These are phyloP conservation scores for Eustoma russellianum DNA, from an alignment of 257 asterid genomes.

Conservation along the genomic window DNA sequence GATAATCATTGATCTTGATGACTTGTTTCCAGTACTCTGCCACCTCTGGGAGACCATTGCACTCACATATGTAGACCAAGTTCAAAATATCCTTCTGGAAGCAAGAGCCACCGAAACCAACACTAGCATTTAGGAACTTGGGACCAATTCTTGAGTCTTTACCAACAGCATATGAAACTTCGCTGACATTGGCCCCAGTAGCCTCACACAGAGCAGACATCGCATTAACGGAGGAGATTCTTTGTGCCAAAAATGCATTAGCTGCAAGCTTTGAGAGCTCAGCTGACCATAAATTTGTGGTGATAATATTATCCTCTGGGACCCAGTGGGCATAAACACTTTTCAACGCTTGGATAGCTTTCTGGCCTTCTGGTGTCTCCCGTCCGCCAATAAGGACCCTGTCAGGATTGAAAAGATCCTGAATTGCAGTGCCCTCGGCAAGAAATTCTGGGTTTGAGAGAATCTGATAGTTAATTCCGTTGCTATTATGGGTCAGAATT, in stretches of 20 bases:
- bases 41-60: conserved; percentile 81
- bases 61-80: conserved; percentile 80
- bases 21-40: conserved; percentile 91
- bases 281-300: conserved; percentile 86
- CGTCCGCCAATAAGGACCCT: conserved; percentile 87
- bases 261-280: conserved; percentile 94
- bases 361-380: conserved; percentile 73
- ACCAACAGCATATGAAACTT: conserved; percentile 72
- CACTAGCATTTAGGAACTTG: conserved; percentile 78
- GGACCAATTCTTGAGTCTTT: conserved; percentile 73
- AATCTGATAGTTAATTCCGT: conserved; percentile 68
- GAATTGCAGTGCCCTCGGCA: conserved; percentile 81
- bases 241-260: conserved; percentile 86
- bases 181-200: conserved; percentile 72
- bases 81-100: conserved; percentile 86
- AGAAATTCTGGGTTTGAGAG: conserved; percentile 86
- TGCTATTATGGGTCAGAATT: conserved; percentile 75
- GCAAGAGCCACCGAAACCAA: conserved; percentile 88
- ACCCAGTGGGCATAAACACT: conserved; percentile 88
- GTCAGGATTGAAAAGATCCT: conserved; percentile 72
- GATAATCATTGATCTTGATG: conserved; percentile 78
- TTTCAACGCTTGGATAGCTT: conserved; percentile 59
- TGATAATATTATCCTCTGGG: conserved; percentile 52
- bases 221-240: conserved; percentile 89
- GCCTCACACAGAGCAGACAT: conserved; percentile 93